phyloP scores from a whole-genome alignment of 2,329 filamentous ascomycete species.

The Calonectria hawksworthii region DNA sequence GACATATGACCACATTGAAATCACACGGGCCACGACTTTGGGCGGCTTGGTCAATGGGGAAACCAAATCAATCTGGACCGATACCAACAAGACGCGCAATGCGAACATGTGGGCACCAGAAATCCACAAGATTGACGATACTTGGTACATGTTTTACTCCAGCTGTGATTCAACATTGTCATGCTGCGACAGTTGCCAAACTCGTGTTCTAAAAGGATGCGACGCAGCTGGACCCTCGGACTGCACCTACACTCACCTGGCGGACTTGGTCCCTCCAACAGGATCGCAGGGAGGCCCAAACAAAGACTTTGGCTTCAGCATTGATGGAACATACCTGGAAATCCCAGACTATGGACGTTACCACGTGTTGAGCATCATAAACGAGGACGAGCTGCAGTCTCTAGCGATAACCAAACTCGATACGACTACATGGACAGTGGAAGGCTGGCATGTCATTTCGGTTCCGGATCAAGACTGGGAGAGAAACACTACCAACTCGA shows the following conservation, averaged over 20 bases:
- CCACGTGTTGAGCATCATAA: background rate
- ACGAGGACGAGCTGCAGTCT: background rate
- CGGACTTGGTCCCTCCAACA: background rate
- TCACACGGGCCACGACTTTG: background rate
- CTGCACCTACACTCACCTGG: background rate
- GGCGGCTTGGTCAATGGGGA: background rate
- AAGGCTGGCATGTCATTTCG: conserved; percentile 1
- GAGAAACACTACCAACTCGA: background rate
- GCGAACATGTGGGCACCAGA: conserved; percentile 8
- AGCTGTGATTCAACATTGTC: background rate
- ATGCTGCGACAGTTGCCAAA: background rate
- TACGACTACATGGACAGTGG: background rate
- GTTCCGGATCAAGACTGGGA: background rate
- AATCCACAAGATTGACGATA: background rate
- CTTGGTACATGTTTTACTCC: conserved; percentile 3
- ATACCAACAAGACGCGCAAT: background rate
- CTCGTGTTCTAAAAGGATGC: background rate
- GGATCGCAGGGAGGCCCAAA: conserved; percentile 1
- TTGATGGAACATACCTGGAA: background rate
- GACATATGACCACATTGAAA: background rate
- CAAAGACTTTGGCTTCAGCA: background rate
- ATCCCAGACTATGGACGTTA: background rate
- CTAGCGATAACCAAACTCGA: background rate
- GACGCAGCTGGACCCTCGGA: background rate
- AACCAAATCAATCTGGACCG: conserved; percentile 1